Percentiles rank a stretch among this genome's conserved stretches.
phyloP scores from a whole-genome alignment of 192 early-diverging fungal species.

The Coemansia nantahalensis region DNA sequence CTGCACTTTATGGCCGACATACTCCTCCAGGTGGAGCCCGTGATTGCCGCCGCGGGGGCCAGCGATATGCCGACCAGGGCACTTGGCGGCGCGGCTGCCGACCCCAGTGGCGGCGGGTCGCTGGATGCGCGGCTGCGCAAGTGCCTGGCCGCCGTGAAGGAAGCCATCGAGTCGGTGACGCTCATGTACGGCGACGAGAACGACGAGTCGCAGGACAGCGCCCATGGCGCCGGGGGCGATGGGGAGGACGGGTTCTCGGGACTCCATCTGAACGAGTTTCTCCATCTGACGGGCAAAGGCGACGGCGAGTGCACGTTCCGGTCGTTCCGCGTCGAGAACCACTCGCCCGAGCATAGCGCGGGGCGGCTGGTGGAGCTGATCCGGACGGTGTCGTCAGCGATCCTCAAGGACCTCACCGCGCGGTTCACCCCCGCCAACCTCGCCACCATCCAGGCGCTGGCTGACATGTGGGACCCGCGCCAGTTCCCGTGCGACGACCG shows the following conservation, averaged over 20 bases:
- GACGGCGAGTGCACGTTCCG: conserved; percentile 26
- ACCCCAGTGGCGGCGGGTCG: conserved; percentile 16
- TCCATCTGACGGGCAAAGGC: conserved; percentile 37
- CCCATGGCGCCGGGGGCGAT: conserved; percentile 1
- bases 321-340: conserved; percentile 29
- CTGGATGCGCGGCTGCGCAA: conserved; percentile 44
- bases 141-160: conserved; percentile 31
- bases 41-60: conserved; percentile 27
- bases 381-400: conserved; percentile 39
- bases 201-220: conserved; percentile 5
- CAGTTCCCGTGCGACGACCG: conserved; percentile 21
- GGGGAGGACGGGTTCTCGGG: conserved; percentile 31
- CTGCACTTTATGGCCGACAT: conserved; percentile 51
- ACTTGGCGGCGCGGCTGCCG: conserved; percentile 13
- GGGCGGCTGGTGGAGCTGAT: conserved; percentile 38
- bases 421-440: conserved; percentile 30
- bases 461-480: conserved; percentile 47
- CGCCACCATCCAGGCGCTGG: conserved; percentile 28
- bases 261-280: conserved; percentile 49
- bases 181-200: conserved; percentile 47
- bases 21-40: conserved; percentile 37
- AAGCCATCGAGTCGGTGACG: conserved; percentile 45
- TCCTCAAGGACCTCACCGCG: conserved; percentile 38
- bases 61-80: conserved; percentile 30
- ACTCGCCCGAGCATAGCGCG: conserved; percentile 24